Percentiles rank a stretch among this genome's conserved stretches.
Conservation (phyloP, 2,329 filamentous ascomycete species). For the Epicoccum sorghinum region DNA sequence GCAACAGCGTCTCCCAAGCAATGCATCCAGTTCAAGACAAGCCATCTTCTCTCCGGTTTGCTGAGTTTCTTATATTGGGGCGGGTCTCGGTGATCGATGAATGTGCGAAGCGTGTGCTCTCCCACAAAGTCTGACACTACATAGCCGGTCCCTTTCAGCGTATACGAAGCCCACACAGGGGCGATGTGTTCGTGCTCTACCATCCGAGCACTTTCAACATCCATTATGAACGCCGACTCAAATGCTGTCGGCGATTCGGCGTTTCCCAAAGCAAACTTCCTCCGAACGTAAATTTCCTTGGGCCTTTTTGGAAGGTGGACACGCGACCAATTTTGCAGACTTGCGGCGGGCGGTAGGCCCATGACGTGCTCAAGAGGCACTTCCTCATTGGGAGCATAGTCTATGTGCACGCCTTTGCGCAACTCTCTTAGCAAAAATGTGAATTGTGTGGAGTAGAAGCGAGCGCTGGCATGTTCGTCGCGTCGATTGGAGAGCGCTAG, state of each 20-base stretch:
- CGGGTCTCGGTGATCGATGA: constrained; percentile 67
- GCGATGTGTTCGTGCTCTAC: constrained; percentile 72
- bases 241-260: constrained; percentile 38
- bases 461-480: constrained; percentile 69
- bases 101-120: constrained; percentile 70
- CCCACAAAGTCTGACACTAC: constrained; percentile 69
- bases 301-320: constrained; percentile 69
- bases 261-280: constrained; percentile 61
- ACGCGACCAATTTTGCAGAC: constrained; percentile 60
- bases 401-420: constrained; percentile 64
- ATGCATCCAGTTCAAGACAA: constrained; percentile 76
- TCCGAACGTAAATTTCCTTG: constrained; percentile 63
- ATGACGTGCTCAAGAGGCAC: constrained; percentile 73
- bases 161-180: constrained; percentile 75
- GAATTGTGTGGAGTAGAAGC: constrained; percentile 74
- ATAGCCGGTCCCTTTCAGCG: constrained; percentile 67
- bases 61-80: constrained; percentile 66
- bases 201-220: constrained; percentile 64
- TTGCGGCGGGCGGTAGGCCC: constrained; percentile 56
- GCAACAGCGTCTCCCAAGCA: constrained; percentile 73
- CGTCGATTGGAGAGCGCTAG: constrained; percentile 65
- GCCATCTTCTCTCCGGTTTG: constrained; percentile 64
- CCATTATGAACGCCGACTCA: constrained; percentile 62
- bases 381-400: constrained; percentile 70
- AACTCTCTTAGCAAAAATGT: constrained; percentile 71